Base-by-base conservation (phyloP, 805 yeast species). In the Yamadazyma kitorensis region DNA sequence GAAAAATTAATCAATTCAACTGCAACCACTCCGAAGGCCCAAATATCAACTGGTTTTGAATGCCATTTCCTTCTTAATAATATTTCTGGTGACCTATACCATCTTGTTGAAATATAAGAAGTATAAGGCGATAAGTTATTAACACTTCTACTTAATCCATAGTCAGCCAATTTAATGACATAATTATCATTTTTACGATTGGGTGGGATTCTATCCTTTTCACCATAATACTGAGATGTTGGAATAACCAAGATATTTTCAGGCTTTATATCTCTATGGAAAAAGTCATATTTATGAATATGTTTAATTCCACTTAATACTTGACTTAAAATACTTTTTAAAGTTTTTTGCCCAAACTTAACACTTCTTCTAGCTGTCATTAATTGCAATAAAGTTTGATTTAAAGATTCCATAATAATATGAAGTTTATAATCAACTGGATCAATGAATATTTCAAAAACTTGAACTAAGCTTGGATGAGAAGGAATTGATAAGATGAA, bases 191-290 rank as follows among this genome's bases (percentile, higher is more conserved):
- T 42, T 46, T 43, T 63, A 54, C 54, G 59, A 57, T 40, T 48
- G 27, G 44, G 51, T 1, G 80, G 80, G 13, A 74, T 54, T 16
- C 54, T 48, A 7, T 44, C 49, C 31, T 50, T 56, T 8, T 59
- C 45, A 2, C 75, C 74, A 54, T 74, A 82, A 49, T 72, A 82
- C 31, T 69, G 69, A 24, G 61, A 57, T 5, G 82, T 60, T 15
- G 80, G 77, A 23, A 80, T 68, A 4, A 89, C 76, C 45, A 91
- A 71, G 17, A 91, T 82, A 57, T 91, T 91, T 51, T 91, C 97
- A 0, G 98, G 98, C 58, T 91, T 91, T 31, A 91, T 72, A 64
- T 91, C 98, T 37, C 98, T 74, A 56, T 91, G 98, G 51, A 81
- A 81, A 51, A 70, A 86, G 8, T 74, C 73, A 47, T 70, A 63